These are phyloP conservation scores for Hypoxylon crocopeplum DNA, from an alignment of 495 filamentous ascomycete genomes.

Conservation along the genomic window DNA sequence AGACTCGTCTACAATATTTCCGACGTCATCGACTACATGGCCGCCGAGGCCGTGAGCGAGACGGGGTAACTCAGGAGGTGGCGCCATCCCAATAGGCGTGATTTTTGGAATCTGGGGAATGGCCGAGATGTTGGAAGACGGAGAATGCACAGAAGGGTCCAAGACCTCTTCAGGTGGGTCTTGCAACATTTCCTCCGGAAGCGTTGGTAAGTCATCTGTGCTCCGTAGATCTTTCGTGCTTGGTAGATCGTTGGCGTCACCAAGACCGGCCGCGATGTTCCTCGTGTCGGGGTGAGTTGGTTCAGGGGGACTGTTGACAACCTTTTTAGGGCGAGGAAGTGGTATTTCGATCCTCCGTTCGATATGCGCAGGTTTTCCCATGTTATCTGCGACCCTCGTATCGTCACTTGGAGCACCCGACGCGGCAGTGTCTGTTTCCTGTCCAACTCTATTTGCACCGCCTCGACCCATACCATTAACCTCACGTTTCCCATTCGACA, in stretches of 20 bases:
- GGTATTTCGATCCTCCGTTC: constrained; percentile 41
- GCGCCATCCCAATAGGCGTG: constrained; percentile 27
- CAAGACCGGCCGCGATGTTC: constrained; percentile 22
- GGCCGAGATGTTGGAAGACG: constrained; percentile 34
- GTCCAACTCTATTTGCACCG: background rate
- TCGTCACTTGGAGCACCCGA: background rate
- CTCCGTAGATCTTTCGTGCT: constrained; percentile 23
- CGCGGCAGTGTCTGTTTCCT: background rate
- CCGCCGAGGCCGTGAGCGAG: constrained; percentile 68
- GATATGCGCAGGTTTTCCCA: constrained; percentile 38
- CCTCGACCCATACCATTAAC: background rate
- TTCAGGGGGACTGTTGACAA: constrained; percentile 4
- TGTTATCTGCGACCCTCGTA: constrained; percentile 32
- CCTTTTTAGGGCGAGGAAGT: constrained; percentile 27
- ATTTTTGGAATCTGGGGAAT: constrained; percentile 43
- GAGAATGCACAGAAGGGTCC: constrained; percentile 38
- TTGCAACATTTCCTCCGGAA: constrained; percentile 24
- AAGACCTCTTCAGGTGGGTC: constrained; percentile 41
- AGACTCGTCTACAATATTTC: constrained; percentile 75
- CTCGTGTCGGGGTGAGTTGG: constrained; percentile 10
- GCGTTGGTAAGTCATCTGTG: constrained; percentile 23
- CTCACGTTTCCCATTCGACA: constrained; percentile 1
- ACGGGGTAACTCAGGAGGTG: constrained; percentile 27
- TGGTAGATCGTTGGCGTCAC: constrained; percentile 29
- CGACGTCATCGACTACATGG: constrained; percentile 72